Percentiles rank a stretch among this genome's conserved stretches.
Evolutionary conservation across 1,139 yeast species (phyloP).

Genomic region (Sugiyamaella pinicola): DNA sequence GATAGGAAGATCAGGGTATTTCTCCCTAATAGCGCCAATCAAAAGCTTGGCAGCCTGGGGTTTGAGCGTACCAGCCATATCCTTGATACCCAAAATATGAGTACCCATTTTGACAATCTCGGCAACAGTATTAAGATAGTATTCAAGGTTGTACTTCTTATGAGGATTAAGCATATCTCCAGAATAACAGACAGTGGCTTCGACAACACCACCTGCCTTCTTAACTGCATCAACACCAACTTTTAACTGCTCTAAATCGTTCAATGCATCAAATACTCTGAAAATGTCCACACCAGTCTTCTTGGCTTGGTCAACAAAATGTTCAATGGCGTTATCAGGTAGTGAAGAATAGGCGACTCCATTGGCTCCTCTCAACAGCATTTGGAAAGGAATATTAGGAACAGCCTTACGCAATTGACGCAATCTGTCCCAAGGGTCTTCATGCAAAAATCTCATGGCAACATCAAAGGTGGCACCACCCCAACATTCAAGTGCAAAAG

Average conservation of each 20-base stretch:
- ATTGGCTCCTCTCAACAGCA: conserved; percentile 98
- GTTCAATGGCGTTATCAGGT: conserved; percentile 98
- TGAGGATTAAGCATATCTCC: conserved; percentile 97
- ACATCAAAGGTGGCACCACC: conserved; percentile 99
- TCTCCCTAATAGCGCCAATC: conserved; percentile 76
- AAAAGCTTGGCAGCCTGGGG: conserved; percentile 88
- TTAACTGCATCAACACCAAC: conserved; percentile 98
- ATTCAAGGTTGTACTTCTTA: conserved; percentile 91
- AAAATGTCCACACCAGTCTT: conserved; percentile 95
- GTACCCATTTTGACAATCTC: conserved; percentile 92
- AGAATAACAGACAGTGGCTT: conserved; percentile 96
- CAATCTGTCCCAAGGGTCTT: conserved; percentile 98
- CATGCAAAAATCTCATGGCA: conserved; percentile 96
- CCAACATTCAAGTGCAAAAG: conserved; percentile 98
- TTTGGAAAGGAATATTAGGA: conserved; percentile 98
- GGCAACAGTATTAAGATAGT: conserved; percentile 81
- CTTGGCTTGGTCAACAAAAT: conserved; percentile 91
- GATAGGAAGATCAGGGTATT: conserved; percentile 90
- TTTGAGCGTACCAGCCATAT: conserved; percentile 99
- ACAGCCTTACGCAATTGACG: conserved; percentile 84
- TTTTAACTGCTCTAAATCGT: conserved; percentile 92
- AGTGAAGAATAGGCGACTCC: conserved; percentile 98
- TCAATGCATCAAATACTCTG: conserved; percentile 96
- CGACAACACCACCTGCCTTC: conserved; percentile 98
- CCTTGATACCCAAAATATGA: conserved; percentile 94